Conservation (phyloP, 495 filamentous ascomycete species). For the Penicillium ucsense region DNA sequence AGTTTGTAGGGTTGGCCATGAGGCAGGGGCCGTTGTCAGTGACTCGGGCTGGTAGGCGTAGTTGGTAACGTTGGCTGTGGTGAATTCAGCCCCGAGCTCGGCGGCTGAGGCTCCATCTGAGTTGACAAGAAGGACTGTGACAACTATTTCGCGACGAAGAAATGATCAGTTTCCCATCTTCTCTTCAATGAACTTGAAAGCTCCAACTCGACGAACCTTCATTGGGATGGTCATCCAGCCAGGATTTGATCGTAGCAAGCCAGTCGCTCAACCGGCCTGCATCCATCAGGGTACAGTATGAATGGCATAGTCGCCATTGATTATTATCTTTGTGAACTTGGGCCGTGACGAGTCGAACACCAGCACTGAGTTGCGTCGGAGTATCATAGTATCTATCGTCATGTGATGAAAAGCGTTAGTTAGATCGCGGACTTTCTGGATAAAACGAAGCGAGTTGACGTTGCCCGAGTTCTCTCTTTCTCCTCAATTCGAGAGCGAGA, state of each 20-base stretch:
- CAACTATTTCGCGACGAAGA: conserved; percentile 31
- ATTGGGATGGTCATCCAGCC: conserved; percentile 59
- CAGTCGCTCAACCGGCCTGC: conserved; percentile 54
- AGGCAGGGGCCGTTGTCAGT: conserved; percentile 28
- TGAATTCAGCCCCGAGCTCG: conserved; percentile 47
- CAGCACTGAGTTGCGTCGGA: conserved; percentile 59
- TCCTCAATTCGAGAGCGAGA: background rate
- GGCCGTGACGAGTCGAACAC: conserved; percentile 59
- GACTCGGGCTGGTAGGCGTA: conserved; percentile 52
- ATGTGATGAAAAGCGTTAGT: conserved; percentile 1
- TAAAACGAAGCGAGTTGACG: too few relatives aligned
- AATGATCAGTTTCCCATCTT: background rate
- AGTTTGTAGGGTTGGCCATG: conserved; percentile 60
- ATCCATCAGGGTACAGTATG: conserved; percentile 52
- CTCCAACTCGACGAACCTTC: conserved; percentile 37
- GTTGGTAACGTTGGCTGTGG: conserved; percentile 44
- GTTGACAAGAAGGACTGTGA: conserved; percentile 68
- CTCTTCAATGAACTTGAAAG: background rate
- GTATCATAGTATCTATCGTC: conserved; percentile 50
- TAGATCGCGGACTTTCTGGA: background rate
- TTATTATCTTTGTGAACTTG: conserved; percentile 56
- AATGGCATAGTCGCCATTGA: conserved; percentile 57
- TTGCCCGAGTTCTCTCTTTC: too few relatives aligned
- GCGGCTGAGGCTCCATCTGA: conserved; percentile 47
- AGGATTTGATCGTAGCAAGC: conserved; percentile 51